phyloP scores from a whole-genome alignment of 257 asterid genomes.

The Euphrasia confusa region DNA sequence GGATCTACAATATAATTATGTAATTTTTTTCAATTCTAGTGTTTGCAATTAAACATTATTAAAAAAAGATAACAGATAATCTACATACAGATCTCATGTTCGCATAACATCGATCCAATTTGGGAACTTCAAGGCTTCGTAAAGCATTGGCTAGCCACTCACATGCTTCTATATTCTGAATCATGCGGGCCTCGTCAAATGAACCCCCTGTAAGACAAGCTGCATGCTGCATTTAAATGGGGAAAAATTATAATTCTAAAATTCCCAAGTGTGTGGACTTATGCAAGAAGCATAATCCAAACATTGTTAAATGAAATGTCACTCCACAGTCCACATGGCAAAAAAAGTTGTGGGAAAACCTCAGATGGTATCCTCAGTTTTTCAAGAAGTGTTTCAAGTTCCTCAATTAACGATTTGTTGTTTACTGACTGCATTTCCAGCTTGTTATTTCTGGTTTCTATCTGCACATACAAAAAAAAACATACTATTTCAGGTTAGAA shows the following conservation, averaged over 20 bases:
- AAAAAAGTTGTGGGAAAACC: conserved; percentile 40
- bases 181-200: conserved; percentile 94
- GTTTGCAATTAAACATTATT: conserved; percentile 18
- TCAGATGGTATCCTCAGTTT: conserved; percentile 80
- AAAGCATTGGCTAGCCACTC: conserved; percentile 90
- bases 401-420: conserved; percentile 78
- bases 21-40: conserved; percentile 8
- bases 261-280: conserved; percentile 16
- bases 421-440: conserved; percentile 98
- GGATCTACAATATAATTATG: conserved; percentile 11
- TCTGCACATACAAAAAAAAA: conserved; percentile 48
- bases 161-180: conserved; percentile 92
- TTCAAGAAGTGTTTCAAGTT: conserved; percentile 94
- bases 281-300: conserved; percentile 15
- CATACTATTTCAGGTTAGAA: conserved; percentile 7
- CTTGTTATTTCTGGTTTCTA: conserved; percentile 94
- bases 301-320: conserved; percentile 11
- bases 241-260: conserved; percentile 17
- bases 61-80: conserved; percentile 13
- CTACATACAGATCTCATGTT: conserved; percentile 77
- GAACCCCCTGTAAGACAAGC: conserved; percentile 80
- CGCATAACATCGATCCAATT: conserved; percentile 67
- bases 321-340: conserved; percentile 24
- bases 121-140: conserved; percentile 72
- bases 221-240: conserved; percentile 62